A percentile compares a stretch with the other conserved stretches of the same genome.
phyloP scores from a whole-genome alignment of 2,329 filamentous ascomycete genomes.

The Pseudogymnoascus sp. region DNA sequence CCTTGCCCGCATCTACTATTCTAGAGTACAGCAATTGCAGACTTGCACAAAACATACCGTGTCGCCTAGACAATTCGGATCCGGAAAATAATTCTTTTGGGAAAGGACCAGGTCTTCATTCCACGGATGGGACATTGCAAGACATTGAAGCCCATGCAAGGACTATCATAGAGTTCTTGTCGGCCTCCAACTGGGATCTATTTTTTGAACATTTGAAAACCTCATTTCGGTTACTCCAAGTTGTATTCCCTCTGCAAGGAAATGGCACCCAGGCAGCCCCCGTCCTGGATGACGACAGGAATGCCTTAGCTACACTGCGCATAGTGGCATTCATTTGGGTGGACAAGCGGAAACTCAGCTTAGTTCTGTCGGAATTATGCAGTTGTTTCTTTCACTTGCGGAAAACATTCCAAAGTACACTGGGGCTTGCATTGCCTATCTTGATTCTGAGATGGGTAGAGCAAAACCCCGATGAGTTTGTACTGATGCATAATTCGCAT shows the following conservation, averaged over 20 bases:
- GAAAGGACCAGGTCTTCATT: constrained; percentile 31
- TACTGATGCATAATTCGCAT: constrained; percentile 52
- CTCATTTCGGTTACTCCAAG: constrained; percentile 22
- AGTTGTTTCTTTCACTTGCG: constrained; percentile 61
- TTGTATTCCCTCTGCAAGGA: constrained; percentile 22
- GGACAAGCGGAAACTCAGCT: constrained; percentile 52
- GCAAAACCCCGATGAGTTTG: constrained; percentile 57
- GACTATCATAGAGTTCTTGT: constrained; percentile 55
- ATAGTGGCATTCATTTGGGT: constrained; percentile 59
- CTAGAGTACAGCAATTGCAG: constrained; percentile 40
- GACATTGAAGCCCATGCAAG: constrained; percentile 50
- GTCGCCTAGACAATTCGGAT: constrained; percentile 28
- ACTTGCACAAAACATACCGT: neutral
- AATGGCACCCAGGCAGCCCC: constrained; percentile 19
- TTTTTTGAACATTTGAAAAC: constrained; percentile 53
- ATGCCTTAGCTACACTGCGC: constrained; percentile 47
- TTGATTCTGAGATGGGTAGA: constrained; percentile 61
- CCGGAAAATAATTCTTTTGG: constrained; percentile 29
- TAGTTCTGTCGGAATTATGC: constrained; percentile 59
- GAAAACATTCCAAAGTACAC: constrained; percentile 55
- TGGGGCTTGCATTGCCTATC: constrained; percentile 55
- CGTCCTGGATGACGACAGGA: constrained; percentile 26
- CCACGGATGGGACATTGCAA: constrained; percentile 16
- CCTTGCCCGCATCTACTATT: constrained; percentile 49
- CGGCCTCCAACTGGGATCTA: constrained; percentile 55